Base-by-base conservation (phyloP, 306 rosid genomes). In the Cucurbita pepo region DNA sequence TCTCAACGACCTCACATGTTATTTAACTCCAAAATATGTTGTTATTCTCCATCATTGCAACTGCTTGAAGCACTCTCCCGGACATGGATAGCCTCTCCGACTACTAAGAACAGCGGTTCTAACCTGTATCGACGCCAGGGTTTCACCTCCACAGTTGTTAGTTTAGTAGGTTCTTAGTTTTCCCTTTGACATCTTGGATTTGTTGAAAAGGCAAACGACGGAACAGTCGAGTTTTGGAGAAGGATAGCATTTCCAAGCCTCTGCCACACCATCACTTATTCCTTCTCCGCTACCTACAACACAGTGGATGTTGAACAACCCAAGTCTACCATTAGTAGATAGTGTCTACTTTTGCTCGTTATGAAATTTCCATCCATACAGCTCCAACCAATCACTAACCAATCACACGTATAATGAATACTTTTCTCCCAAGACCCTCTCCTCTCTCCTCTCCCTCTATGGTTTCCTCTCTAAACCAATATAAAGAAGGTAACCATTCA, bases 221-320 rank as follows among this genome's bases (percentile, higher is more conserved):
- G 91, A 85, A 79, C 86, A 79, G 60, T 89, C 94, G 7, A 78
- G 79, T 81, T 82, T 89, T 0, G 86, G 55, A 74, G 90, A 86
- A 43, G 77, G 81, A 72, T 75, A 88, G 69, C 60, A 74, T 65
- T 44, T 79, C 96, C 97, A 91, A 22, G 88, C 78, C 43, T 61
- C 77, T 5, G 54, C 19, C 8, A 96, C 14, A 85, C 85, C 63
- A 21, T 87, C 90, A 48, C 84, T 69, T 86, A 84, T 82, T 85
- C 85, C 34, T 47, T 84, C 8, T 67, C 76, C 6, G 80, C 86
- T 59, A 14, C 79, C 89, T 89, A 88, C 66, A 84, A 88, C 66
- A 84, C 91, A 71, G 85, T 79, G 19, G 92, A 72, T 30, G 34
- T 30, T 30, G 30, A 25, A 30, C 0, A 30, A 2, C 3, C 34